Conservation (phyloP, 768 basidiomycete genomes). For the Phaffia australis region DNA sequence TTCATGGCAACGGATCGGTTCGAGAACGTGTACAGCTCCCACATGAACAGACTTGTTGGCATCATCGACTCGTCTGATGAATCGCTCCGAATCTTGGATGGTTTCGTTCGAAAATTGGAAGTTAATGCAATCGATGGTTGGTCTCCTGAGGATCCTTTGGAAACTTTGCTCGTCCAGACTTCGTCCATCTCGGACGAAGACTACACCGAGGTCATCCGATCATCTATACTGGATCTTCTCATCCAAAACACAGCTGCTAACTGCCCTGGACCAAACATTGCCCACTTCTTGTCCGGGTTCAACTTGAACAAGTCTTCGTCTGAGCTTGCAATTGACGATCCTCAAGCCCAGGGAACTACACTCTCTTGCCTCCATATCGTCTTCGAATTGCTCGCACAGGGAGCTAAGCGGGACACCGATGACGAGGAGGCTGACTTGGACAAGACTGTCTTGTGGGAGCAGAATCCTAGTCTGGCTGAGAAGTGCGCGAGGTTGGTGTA, state of each 20-base stretch:
- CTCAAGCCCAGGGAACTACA: conserved; percentile 30
- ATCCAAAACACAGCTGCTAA: conserved; percentile 59
- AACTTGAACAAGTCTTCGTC: conserved; percentile 46
- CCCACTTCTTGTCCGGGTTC: conserved; percentile 72
- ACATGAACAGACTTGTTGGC: conserved; percentile 58
- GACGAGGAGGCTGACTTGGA: conserved; percentile 8
- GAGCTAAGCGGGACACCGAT: conserved; percentile 32
- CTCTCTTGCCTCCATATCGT: conserved; percentile 67
- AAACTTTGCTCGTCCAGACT: conserved; percentile 18
- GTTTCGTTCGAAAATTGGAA: conserved; percentile 59
- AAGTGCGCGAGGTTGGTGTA: conserved; percentile 70
- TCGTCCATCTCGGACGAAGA: conserved; percentile 2
- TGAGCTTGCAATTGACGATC: conserved; percentile 48
- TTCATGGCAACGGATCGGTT: conserved; percentile 42
- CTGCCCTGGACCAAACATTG: conserved; percentile 64
- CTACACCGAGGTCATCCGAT: conserved; percentile 55
- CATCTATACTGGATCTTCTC: conserved; percentile 70
- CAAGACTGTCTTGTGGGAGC: no score
- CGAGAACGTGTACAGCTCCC: conserved; percentile 35
- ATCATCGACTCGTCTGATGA: conserved; percentile 70
- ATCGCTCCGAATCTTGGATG: conserved; percentile 71
- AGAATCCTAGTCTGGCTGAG: conserved; percentile 67
- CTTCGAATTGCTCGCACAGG: conserved; percentile 61
- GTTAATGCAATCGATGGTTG: conserved; percentile 46
- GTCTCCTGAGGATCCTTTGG: conserved; percentile 42